phyloP scores from a whole-genome alignment of 2,329 filamentous ascomycete species.

The Monosporascus ibericus region DNA sequence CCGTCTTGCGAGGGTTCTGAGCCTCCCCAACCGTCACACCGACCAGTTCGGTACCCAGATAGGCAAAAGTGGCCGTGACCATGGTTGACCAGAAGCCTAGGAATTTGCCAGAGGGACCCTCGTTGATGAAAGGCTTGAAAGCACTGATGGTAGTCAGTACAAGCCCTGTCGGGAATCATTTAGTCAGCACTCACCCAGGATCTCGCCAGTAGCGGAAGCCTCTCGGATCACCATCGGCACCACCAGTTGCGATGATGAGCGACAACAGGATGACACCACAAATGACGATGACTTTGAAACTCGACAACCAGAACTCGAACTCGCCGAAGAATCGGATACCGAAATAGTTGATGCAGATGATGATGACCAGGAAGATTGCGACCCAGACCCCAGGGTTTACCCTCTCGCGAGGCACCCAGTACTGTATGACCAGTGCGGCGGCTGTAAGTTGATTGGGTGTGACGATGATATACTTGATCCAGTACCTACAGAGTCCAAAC shows the following conservation, averaged over 20 bases:
- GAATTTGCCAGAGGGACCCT: constrained; percentile 46
- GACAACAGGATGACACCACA: constrained; percentile 60
- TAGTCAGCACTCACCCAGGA: constrained; percentile 40
- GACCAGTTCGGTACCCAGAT: constrained; percentile 69
- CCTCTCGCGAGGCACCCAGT: constrained; percentile 60
- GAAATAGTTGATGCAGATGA: constrained; percentile 63
- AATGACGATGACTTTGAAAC: constrained; percentile 64
- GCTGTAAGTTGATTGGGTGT: constrained; percentile 83
- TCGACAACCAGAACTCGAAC: constrained; percentile 56
- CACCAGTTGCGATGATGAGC: constrained; percentile 57
- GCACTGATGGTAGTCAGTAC: constrained; percentile 27
- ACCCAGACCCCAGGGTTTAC: constrained; percentile 79
- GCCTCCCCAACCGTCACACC: constrained; percentile 75
- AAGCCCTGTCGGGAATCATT: too few relatives aligned
- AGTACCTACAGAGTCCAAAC: constrained; percentile 36
- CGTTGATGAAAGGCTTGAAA: constrained; percentile 41
- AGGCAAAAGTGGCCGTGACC: constrained; percentile 73
- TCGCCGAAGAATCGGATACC: constrained; percentile 65
- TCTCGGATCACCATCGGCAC: constrained; percentile 54
- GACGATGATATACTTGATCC: constrained; percentile 78
- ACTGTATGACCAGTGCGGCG: constrained; percentile 70
- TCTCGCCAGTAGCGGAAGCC: constrained; percentile 63
- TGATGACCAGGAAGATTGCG: constrained; percentile 58
- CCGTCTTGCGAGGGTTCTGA: constrained; percentile 70
- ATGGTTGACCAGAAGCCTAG: constrained; percentile 64